Conservation (phyloP, 768 basidiomycete genomes). For the Lyophyllum semitale region DNA sequence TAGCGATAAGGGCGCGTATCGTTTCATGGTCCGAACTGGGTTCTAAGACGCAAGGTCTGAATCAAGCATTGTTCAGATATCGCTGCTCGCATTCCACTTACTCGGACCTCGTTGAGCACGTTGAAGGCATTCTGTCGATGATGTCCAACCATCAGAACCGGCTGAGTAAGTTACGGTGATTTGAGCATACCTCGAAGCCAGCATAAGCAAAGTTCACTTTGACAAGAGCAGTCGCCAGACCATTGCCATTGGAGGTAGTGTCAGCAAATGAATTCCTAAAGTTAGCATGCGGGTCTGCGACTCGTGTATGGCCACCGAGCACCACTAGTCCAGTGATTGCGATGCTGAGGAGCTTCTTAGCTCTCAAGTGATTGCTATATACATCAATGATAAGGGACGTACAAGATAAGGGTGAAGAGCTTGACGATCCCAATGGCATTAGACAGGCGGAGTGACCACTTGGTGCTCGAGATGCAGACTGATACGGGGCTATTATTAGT, state of each 20-base stretch:
- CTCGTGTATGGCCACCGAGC: conserved; percentile 54
- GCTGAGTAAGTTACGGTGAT: background rate
- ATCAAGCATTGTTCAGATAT: background rate
- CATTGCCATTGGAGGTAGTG: conserved; percentile 50
- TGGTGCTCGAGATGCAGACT: conserved; percentile 35
- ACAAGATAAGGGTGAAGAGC: conserved; percentile 32
- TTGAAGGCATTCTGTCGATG: conserved; percentile 42
- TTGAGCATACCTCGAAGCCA: conserved; percentile 33
- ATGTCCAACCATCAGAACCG: no score
- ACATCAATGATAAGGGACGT: conserved; percentile 6
- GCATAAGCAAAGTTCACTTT: conserved; percentile 40
- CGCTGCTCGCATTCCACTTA: conserved; percentile 5
- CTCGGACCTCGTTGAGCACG: conserved; percentile 44
- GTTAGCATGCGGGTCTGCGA: conserved; percentile 58
- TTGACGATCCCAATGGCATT: conserved; percentile 36
- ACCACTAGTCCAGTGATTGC: conserved; percentile 63
- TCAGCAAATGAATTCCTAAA: conserved; percentile 61
- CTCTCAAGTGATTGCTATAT: background rate
- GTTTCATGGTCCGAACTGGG: conserved; percentile 47
- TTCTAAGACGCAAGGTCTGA: conserved; percentile 20
- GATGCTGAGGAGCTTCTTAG: conserved; percentile 27
- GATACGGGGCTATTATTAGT: background rate
- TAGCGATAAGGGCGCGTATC: conserved; percentile 47
- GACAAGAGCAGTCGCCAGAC: conserved; percentile 36
- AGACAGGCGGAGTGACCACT: conserved; percentile 39